phyloP scores from a whole-genome alignment of 129 eudicot genomes.

The Flaveria linearis region DNA sequence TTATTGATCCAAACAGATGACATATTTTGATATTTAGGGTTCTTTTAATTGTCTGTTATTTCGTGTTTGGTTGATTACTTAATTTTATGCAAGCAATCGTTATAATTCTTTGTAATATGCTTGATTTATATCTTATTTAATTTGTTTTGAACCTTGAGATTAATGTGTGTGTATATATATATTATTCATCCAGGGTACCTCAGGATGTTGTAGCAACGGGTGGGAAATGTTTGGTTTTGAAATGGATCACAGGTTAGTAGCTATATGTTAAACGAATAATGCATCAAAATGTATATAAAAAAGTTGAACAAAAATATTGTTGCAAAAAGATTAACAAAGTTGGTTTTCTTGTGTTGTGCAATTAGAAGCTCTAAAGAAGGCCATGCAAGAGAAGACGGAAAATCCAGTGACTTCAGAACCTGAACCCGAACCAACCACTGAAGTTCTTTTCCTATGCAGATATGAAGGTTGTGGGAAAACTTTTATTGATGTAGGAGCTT shows the following conservation, averaged over 20 bases:
- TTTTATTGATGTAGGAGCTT: constrained; percentile 67
- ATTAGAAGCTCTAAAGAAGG: constrained; percentile 69
- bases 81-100: no score
- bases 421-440: constrained; percentile 94
- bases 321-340: constrained; percentile 10
- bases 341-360: constrained; percentile 23
- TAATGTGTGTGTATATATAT: not conserved
- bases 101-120: no score
- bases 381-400: constrained; percentile 62
- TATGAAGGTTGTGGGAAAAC: constrained; percentile 97
- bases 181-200: constrained; percentile 65
- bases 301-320: constrained; percentile 1
- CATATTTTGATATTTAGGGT: not conserved
- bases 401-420: constrained; percentile 64
- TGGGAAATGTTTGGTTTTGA: constrained; percentile 75
- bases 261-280: not conserved
- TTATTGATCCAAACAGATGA: not conserved
- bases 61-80: not conserved
- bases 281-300: not conserved
- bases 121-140: no score
- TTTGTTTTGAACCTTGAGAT: no score
- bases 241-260: constrained; percentile 84
- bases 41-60: no score
- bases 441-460: constrained; percentile 95
- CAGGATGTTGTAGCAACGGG: constrained; percentile 90